Percentiles rank a stretch among this genome's conserved stretches.
These are phyloP conservation scores for Davidsoniella australis DNA, from an alignment of 2,329 filamentous ascomycete species.

Conservation along the genomic window DNA sequence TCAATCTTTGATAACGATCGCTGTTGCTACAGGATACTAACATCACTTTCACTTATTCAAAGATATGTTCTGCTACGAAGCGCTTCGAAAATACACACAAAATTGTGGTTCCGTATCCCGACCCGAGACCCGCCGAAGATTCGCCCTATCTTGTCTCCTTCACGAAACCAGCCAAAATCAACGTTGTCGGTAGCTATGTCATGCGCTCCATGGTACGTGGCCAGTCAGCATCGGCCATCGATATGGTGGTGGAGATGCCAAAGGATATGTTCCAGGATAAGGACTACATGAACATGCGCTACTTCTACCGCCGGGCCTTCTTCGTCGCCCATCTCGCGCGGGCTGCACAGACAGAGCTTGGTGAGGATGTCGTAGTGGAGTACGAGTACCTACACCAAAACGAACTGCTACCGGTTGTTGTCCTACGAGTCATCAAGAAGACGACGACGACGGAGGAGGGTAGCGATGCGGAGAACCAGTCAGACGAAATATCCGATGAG, in stretches of 20 bases:
- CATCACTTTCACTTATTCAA: background rate
- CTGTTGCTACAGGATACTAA: background rate
- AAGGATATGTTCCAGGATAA: slow-evolving; percentile 70
- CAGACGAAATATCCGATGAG: slow-evolving; percentile 13
- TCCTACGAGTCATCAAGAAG: slow-evolving; percentile 20
- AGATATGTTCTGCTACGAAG: slow-evolving; percentile 53
- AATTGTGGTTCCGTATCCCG: slow-evolving; percentile 66
- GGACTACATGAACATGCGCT: slow-evolving; percentile 81
- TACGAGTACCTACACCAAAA: slow-evolving; percentile 60
- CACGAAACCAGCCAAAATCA: slow-evolving; percentile 57
- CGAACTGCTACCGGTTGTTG: slow-evolving; percentile 52
- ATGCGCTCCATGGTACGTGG: slow-evolving; percentile 55
- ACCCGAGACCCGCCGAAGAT: slow-evolving; percentile 59
- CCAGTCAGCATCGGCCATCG: slow-evolving; percentile 43
- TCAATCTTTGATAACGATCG: background rate
- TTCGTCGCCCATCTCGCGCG: slow-evolving; percentile 71
- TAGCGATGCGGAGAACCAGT: slow-evolving; percentile 12
- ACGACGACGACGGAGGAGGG: slow-evolving; percentile 7
- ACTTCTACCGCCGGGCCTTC: slow-evolving; percentile 88
- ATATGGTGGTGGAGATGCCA: slow-evolving; percentile 82
- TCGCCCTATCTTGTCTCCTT: slow-evolving; percentile 71
- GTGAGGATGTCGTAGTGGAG: slow-evolving; percentile 28
- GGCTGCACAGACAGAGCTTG: slow-evolving; percentile 42
- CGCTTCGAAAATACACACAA: slow-evolving; percentile 49
- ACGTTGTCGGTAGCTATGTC: slow-evolving; percentile 78